Percentiles rank a stretch among this genome's conserved stretches.
Evolutionary conservation across 108 stramenopile species (phyloP).

Genomic region (Nannochloropsis salina): DNA sequence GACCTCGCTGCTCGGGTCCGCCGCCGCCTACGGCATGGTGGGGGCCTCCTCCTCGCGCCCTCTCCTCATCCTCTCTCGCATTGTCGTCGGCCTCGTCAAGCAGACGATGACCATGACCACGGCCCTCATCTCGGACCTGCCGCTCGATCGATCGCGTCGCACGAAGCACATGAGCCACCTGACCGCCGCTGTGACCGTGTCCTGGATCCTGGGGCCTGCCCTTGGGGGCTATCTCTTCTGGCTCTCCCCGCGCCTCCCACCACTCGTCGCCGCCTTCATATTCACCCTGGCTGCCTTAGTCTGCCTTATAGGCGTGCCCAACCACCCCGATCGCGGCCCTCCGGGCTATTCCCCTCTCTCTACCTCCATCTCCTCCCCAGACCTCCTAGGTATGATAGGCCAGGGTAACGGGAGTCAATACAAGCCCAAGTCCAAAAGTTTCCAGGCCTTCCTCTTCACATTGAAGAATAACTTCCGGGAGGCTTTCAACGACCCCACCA

Average conservation of each 20-base stretch:
- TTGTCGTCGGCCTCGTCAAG: constrained; percentile 82
- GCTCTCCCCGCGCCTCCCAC: constrained; percentile 29
- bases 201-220: constrained; percentile 35
- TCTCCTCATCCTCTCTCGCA: constrained; percentile 61
- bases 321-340: not conserved
- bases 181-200: constrained; percentile 33
- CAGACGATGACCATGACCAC: constrained; percentile 88
- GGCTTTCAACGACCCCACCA: constrained; percentile 29
- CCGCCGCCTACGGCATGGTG: constrained; percentile 70
- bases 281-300: not conserved
- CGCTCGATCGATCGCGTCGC: constrained; percentile 23
- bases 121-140: constrained; percentile 61
- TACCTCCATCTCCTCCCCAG: not conserved
- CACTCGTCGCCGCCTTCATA: constrained; percentile 23
- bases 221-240: constrained; percentile 36
- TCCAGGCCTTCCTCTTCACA: not conserved
- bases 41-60: constrained; percentile 57
- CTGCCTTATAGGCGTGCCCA: not conserved
- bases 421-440: not conserved
- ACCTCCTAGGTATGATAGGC: constrained; percentile 21
- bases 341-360: not conserved
- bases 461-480: constrained; percentile 29
- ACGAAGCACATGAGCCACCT: constrained; percentile 37
- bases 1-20: constrained; percentile 73
- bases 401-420: not conserved